Evolutionary conservation across 495 filamentous ascomycete genomes (phyloP).

Genomic region (Daldinia childiae): DNA sequence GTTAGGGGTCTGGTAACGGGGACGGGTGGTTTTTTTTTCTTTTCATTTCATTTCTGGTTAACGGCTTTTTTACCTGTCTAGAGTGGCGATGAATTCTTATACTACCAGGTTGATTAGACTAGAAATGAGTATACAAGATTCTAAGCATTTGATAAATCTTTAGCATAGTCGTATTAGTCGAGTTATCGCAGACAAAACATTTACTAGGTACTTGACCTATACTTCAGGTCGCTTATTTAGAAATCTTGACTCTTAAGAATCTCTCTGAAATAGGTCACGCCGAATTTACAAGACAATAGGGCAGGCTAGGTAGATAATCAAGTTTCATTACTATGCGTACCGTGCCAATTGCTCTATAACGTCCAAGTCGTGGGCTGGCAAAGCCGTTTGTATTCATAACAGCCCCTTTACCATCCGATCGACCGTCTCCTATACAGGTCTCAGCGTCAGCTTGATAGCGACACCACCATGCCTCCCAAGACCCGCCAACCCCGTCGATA

Average conservation of each 20-base stretch:
- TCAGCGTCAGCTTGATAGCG: conserved; percentile 4
- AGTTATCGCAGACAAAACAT: not conserved
- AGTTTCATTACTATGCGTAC: conserved; percentile 41
- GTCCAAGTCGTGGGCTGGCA: conserved; percentile 27
- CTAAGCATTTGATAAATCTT: not conserved
- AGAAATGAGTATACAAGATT: not conserved
- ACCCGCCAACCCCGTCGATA: not conserved
- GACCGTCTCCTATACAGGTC: conserved; percentile 23
- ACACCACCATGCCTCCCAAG: not conserved
- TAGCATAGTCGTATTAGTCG: not conserved
- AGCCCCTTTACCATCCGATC: conserved; percentile 20
- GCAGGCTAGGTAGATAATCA: not conserved
- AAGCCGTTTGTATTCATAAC: conserved; percentile 28
- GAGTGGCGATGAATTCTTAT: conserved; percentile 2
- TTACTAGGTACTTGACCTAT: no score
- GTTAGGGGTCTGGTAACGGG: not conserved
- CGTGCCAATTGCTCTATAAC: conserved; percentile 32
- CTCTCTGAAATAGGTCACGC: not conserved
- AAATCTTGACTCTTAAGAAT: not conserved
- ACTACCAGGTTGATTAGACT: not conserved
- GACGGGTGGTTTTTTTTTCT: not conserved
- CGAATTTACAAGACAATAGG: not conserved
- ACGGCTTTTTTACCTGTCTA: conserved; percentile 5
- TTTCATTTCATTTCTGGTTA: not conserved
- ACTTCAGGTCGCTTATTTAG: not conserved